Conservation (phyloP, 495 filamentous ascomycete genomes). For the Neurospora discreta region DNA sequence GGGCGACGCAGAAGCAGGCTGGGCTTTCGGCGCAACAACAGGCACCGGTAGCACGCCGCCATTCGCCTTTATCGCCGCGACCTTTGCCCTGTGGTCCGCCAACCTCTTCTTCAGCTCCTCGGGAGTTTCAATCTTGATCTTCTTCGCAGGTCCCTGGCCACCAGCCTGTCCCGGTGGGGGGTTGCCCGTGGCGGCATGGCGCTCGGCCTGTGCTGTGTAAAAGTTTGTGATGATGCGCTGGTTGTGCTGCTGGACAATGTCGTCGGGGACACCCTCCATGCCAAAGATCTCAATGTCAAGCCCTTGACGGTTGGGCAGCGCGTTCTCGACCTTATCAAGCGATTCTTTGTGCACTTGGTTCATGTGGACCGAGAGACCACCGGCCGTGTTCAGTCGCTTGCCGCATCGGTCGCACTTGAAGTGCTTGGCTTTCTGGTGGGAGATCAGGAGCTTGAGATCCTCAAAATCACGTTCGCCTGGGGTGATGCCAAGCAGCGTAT, state of each 20-base stretch:
- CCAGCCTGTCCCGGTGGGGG: conserved; percentile 48
- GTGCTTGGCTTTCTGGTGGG: conserved; percentile 96
- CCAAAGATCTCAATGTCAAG: conserved; percentile 94
- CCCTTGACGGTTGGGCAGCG: conserved; percentile 67
- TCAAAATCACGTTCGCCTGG: conserved; percentile 87
- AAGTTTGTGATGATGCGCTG: conserved; percentile 74
- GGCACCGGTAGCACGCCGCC: neutral
- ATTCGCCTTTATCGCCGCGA: conserved; percentile 43
- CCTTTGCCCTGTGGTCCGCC: conserved; percentile 66
- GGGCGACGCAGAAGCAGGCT: conserved; percentile 37
- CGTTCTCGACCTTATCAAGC: conserved; percentile 78
- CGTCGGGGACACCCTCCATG: conserved; percentile 92
- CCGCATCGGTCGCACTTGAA: conserved; percentile 91
- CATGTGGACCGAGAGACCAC: conserved; percentile 92
- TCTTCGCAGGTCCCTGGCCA: conserved; percentile 52
- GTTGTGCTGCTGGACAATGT: conserved; percentile 68
- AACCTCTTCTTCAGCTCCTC: conserved; percentile 74
- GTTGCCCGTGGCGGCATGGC: conserved; percentile 74
- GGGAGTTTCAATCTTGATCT: conserved; percentile 64
- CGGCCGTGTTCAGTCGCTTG: conserved; percentile 83
- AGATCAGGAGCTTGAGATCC: conserved; percentile 88
- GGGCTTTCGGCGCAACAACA: neutral
- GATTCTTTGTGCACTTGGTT: conserved; percentile 96
- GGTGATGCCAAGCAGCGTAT: conserved; percentile 1
- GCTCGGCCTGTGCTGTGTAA: conserved; percentile 74